Percentiles rank a stretch among this genome's conserved stretches.
Evolutionary conservation across 2,329 filamentous ascomycete genomes (phyloP).

Genomic region (Aspergillus ochraceoroseus): DNA sequence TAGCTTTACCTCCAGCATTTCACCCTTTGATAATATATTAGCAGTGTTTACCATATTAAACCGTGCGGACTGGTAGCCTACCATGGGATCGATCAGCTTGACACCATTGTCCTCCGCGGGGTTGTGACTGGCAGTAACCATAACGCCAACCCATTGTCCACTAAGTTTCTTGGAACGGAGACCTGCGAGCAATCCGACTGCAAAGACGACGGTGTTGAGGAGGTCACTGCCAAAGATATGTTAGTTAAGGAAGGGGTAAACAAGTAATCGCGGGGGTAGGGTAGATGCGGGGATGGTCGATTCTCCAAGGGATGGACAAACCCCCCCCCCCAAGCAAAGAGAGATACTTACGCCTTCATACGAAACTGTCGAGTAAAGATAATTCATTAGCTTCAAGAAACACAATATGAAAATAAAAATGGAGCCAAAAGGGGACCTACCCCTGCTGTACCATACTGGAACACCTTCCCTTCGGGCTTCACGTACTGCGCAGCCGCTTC

Average conservation of each 20-base stretch:
- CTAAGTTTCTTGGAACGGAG: conserved; percentile 85
- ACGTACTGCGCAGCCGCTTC: conserved; percentile 47
- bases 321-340: conserved; percentile 7
- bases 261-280: conserved; percentile 31
- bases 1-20: conserved; percentile 78
- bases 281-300: conserved; percentile 30
- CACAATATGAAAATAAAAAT: conserved; percentile 1
- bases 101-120: conserved; percentile 85
- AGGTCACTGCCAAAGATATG: conserved; percentile 54
- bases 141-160: conserved; percentile 88
- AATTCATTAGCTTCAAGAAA: conserved; percentile 13
- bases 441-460: conserved; percentile 58
- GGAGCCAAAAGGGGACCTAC: conserved; percentile 42
- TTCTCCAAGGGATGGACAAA: conserved; percentile 19
- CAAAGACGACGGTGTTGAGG: conserved; percentile 86
- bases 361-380: conserved; percentile 52
- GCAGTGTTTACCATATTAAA: conserved; percentile 11
- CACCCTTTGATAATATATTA: conserved; percentile 53
- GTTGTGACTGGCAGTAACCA: conserved; percentile 94
- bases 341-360: conserved; percentile 59
- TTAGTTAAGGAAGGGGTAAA: conserved; percentile 33
- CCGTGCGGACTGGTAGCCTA: conserved; percentile 28
- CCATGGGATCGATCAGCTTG: conserved; percentile 93
- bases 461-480: conserved; percentile 49
- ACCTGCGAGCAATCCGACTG: conserved; percentile 82